Evolutionary conservation across 306 rosid species (phyloP), one percentile per base, ranked within the genome.

Genomic region (Morella rubra): DNA sequence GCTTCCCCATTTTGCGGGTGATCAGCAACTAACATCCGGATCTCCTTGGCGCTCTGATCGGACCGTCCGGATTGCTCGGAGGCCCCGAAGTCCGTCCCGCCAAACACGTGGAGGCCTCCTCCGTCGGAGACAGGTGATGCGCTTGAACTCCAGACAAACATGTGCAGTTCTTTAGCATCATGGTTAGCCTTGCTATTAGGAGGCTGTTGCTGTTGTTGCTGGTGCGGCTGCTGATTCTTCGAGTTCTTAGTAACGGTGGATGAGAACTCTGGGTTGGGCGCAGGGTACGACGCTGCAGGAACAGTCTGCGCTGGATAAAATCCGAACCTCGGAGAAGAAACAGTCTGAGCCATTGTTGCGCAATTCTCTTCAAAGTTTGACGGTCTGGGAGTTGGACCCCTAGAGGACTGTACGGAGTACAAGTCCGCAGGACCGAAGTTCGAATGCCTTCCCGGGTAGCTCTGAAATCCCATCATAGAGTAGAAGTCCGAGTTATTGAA

Each of bases 31-130:
- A 96, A 67, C 99, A 96, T 96, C 77, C 98, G 81, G 71, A 96
- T 96, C 87, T 96, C 99, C 78, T 92, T 96, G 12, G 99, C 97
- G 14, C 98, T 93, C 47, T 82, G 90, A 83, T 91, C 99, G 68
- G 96, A 89, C 81, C 97, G 91, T 49, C 98, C 94, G 0, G 99
- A 92, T 70, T 92, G 96, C 60, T 92, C 98, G 0, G 96, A 81
- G 0, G 89, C 80, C 8, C 87, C 89, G 3, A 87, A 86, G 32
- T 92, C 93, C 1, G 82, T 81, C 8, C 96, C 88, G 8, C 89
- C 87, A n/a, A 95, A 88, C 2, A 89, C 95, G 42, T 89, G 96
- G 73, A 94, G 91, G 16, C 98, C 96, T 0, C 86, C 88, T 5
- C 79, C 85, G 44, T 96, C 97, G 0, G 98, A 92, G 42, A 88